Percentiles rank a stretch among this genome's conserved stretches.
Conservation (phyloP, 331 rosid species). For the Rhamnella rubrinervis region DNA sequence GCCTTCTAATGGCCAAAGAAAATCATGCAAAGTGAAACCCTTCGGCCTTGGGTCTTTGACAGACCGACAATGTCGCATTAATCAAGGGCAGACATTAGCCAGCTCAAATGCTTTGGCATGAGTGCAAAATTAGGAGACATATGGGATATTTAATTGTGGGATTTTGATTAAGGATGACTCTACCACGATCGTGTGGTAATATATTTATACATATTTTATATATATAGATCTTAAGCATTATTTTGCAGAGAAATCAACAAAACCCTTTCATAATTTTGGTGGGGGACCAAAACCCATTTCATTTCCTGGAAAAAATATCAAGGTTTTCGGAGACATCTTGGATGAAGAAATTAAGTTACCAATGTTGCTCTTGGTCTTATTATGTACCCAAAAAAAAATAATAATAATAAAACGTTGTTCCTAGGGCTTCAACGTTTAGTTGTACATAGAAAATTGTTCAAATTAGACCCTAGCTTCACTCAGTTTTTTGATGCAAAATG, state of each 20-base stretch:
- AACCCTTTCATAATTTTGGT: slow-evolving; percentile 2
- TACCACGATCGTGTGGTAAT: slow-evolving; percentile 25
- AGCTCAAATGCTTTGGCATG: slow-evolving; percentile 83
- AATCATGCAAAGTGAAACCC: slow-evolving; percentile 26
- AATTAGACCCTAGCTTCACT: slow-evolving; percentile 13
- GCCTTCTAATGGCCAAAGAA: slow-evolving; percentile 17
- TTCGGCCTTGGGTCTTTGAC: slow-evolving; percentile 31
- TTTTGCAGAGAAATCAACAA: slow-evolving; percentile 27
- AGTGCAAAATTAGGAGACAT: slow-evolving; percentile 57
- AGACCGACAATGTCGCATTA: slow-evolving; percentile 58
- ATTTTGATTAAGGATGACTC: slow-evolving; percentile 22
- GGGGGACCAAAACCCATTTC: slow-evolving; percentile 22
- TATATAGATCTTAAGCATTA: slow-evolving; percentile 18
- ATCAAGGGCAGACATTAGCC: slow-evolving; percentile 79
- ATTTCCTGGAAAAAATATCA: slow-evolving; percentile 9
- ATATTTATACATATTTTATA: too few species aligned
- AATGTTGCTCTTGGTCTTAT: slow-evolving; percentile 9
- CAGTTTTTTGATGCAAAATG: slow-evolving; percentile 16
- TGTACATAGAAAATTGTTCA: slow-evolving; percentile 15
- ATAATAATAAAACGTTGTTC: not conserved
- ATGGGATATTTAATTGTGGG: not conserved
- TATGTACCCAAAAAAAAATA: not conserved
- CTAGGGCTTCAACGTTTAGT: slow-evolving; percentile 22
- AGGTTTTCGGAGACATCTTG: too few species aligned
- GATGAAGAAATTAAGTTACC: not conserved